Evolutionary conservation across 352 stramenopile species (phyloP).

Genomic region (Globisporangium echinulatum): DNA sequence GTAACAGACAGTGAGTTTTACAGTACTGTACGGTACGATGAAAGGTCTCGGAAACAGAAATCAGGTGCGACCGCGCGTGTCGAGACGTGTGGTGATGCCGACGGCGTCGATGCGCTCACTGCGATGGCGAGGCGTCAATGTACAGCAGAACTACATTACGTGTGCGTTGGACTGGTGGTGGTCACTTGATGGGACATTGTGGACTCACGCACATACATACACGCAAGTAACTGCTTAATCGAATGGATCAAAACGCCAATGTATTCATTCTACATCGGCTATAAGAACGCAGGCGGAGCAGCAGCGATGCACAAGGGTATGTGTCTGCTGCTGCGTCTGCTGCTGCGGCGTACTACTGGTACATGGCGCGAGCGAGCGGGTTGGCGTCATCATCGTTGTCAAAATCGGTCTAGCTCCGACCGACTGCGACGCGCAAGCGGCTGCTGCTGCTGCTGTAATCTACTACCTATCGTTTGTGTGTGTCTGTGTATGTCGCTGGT

Average conservation of each 20-base stretch:
- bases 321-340: not conserved
- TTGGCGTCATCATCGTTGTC: not conserved
- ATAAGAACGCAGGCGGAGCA: not conserved
- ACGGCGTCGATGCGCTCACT: not conserved
- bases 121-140: not conserved
- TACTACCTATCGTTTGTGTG: not conserved
- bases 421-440: not conserved
- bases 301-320: too few relatives aligned
- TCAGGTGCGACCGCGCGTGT: not conserved
- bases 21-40: not conserved
- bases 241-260: conserved; percentile 9
- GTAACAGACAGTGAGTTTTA: not conserved
- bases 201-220: too few relatives aligned
- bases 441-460: not conserved
- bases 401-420: conserved; percentile 8
- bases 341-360: conserved; percentile 1
- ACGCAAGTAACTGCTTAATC: too few relatives aligned
- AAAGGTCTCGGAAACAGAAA: not conserved
- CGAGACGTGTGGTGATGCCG: not conserved
- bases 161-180: too few relatives aligned
- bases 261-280: conserved; percentile 21
- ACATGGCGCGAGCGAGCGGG: not conserved
- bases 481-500: too few relatives aligned
- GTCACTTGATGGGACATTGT: too few relatives aligned
- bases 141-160: not conserved